Evolutionary conservation across 768 basidiomycete genomes (phyloP).

Genomic region (Suillus lakei): DNA sequence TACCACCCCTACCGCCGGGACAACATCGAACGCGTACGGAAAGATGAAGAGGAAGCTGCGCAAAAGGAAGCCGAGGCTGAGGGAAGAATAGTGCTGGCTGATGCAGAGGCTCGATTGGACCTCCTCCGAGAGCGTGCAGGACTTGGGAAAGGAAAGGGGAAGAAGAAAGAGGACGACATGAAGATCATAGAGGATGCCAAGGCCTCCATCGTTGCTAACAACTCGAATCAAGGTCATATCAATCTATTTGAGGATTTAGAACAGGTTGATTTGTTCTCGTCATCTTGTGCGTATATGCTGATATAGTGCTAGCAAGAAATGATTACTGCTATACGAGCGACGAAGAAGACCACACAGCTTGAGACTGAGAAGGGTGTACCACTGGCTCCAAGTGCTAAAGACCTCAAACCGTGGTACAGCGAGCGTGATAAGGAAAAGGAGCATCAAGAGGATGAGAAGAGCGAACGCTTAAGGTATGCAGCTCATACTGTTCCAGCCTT

Average conservation of each 20-base stretch:
- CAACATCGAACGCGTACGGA: conserved; percentile 81
- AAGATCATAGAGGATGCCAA: conserved; percentile 14
- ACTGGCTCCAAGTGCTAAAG: conserved; percentile 75
- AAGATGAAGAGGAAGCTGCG: conserved; percentile 81
- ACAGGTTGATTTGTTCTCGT: conserved; percentile 45
- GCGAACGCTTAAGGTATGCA: conserved; percentile 42
- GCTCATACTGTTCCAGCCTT: neutral
- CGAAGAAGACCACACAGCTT: conserved; percentile 49
- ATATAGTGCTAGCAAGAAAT: conserved; percentile 45
- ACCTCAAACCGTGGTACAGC: conserved; percentile 82
- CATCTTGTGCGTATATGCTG: conserved; percentile 8
- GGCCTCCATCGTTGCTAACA: conserved; percentile 45
- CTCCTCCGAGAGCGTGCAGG: conserved; percentile 68
- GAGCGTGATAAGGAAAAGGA: conserved; percentile 27
- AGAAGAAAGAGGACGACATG: conserved; percentile 41
- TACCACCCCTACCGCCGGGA: conserved; percentile 87
- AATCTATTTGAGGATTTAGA: conserved; percentile 88
- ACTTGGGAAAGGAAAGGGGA: conserved; percentile 40
- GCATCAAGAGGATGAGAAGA: conserved; percentile 29
- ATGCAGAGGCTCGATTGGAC: conserved; percentile 79
- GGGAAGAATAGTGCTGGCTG: conserved; percentile 73
- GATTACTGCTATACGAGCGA: conserved; percentile 49
- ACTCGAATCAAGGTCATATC: conserved; percentile 61
- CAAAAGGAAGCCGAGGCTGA: conserved; percentile 71
- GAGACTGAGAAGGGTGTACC: conserved; percentile 76